Conservation (phyloP, 192 early-diverging fungal genomes). For the Coemansia sp. region DNA sequence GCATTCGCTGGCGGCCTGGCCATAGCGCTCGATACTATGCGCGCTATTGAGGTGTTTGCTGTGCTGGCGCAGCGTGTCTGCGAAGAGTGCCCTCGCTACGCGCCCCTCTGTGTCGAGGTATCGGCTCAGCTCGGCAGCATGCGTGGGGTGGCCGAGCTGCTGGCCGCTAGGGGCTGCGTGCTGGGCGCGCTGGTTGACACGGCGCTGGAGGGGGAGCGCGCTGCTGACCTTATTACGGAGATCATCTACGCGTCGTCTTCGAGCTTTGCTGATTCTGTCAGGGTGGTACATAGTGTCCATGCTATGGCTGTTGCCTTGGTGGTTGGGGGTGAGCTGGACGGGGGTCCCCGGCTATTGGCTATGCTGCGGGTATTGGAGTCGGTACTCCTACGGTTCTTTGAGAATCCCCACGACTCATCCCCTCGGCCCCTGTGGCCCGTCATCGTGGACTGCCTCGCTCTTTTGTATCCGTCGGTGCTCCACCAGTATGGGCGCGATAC, state of each 20-base stretch:
- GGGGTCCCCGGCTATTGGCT: not conserved
- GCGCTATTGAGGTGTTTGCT: not conserved
- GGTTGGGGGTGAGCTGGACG: not conserved
- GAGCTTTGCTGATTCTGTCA: not conserved
- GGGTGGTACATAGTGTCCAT: not conserved
- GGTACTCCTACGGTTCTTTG: slow-evolving; percentile 6
- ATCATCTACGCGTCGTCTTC: not conserved
- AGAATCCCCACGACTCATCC: not conserved
- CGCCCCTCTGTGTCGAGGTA: not conserved
- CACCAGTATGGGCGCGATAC: not conserved
- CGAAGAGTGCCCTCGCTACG: not conserved
- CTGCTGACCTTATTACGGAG: not conserved
- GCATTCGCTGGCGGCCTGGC: slow-evolving; percentile 23
- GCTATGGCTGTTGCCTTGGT: not conserved
- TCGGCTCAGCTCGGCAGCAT: not conserved
- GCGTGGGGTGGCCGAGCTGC: not conserved
- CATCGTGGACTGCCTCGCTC: slow-evolving; percentile 16
- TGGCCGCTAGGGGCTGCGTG: not conserved
- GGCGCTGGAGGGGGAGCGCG: not conserved
- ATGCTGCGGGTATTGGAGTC: not conserved
- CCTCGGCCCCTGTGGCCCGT: not conserved
- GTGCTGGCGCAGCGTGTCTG: not conserved
- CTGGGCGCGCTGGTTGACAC: not conserved
- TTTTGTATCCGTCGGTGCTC: slow-evolving; percentile 15
- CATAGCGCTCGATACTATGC: slow-evolving; percentile 1